Percentiles rank a stretch among this genome's conserved stretches.
phyloP scores from a whole-genome alignment of 306 rosid species.

The Nissolia schottii region DNA sequence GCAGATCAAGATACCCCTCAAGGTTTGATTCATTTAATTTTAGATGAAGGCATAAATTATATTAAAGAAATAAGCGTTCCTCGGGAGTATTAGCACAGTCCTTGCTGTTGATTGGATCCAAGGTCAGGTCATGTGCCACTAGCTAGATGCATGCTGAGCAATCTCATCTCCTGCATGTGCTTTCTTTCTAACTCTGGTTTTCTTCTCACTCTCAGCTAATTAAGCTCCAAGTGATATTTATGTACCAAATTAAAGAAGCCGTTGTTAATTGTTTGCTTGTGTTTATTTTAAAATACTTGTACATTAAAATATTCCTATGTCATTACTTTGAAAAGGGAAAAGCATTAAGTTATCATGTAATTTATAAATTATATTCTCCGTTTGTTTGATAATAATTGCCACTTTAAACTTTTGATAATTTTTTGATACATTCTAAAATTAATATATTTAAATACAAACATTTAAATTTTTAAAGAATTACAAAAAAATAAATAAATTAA shows the following conservation, averaged over 20 bases:
- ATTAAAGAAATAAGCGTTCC: neutral
- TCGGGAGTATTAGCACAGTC: slow-evolving; percentile 13
- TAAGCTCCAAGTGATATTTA: no score
- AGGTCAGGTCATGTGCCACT: slow-evolving; percentile 27
- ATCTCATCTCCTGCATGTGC: slow-evolving; percentile 16
- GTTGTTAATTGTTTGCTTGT: neutral
- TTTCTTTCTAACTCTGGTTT: neutral
- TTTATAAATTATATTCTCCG: neutral
- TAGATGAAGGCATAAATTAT: neutral
- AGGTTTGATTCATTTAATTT: neutral
- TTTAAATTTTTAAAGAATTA: no score
- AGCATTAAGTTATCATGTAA: neutral
- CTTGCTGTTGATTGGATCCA: slow-evolving; percentile 24
- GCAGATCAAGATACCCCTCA: neutral
- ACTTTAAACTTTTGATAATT: no score
- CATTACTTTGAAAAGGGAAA: neutral
- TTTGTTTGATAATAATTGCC: no score
- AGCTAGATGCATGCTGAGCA: slow-evolving; percentile 29
- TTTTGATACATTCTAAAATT: no score
- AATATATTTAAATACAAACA: no score
- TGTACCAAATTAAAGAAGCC: no score
- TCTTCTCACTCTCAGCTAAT: neutral
- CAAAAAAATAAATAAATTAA: no score
- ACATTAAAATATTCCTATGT: neutral
- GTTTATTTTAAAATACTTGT: neutral